These are phyloP conservation scores for Epipyxis sp. DNA, from an alignment of 108 stramenopile species.

Conservation along the genomic window DNA sequence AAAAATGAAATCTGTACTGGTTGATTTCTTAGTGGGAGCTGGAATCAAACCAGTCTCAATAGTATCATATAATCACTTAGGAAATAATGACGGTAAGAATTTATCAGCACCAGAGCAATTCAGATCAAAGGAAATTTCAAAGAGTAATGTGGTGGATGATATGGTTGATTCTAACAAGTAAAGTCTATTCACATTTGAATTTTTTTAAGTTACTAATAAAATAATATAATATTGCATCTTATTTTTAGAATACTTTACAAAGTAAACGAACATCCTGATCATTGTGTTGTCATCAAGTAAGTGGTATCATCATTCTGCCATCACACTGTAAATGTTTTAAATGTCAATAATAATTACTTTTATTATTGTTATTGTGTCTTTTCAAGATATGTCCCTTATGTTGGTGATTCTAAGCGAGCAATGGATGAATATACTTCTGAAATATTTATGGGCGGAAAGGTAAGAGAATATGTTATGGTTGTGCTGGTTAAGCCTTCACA, in stretches of 20 bases:
- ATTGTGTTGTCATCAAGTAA: conserved; percentile 75
- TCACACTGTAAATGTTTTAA: not conserved
- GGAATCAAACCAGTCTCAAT: conserved; percentile 94
- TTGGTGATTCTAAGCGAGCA: conserved; percentile 94
- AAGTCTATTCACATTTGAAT: too few relatives aligned
- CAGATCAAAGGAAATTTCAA: conserved; percentile 96
- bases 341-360: too few relatives aligned
- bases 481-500: not conserved
- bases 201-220: too few relatives aligned
- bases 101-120: conserved; percentile 90
- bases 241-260: conserved; percentile 87
- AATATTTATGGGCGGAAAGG: conserved; percentile 98
- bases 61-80: conserved; percentile 97
- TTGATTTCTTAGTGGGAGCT: conserved; percentile 87
- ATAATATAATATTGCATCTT: too few relatives aligned
- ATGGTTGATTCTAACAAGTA: conserved; percentile 96
- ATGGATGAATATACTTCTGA: conserved; percentile 98
- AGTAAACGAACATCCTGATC: conserved; percentile 94
- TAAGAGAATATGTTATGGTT: too few relatives aligned
- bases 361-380: conserved; percentile 63
- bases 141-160: conserved; percentile 96
- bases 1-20: conserved; percentile 93
- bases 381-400: conserved; percentile 96
- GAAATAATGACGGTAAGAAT: conserved; percentile 97
- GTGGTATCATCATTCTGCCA: too few relatives aligned